Conservation (phyloP, 1,139 yeast genomes). For the Suhomyces kunorum region DNA sequence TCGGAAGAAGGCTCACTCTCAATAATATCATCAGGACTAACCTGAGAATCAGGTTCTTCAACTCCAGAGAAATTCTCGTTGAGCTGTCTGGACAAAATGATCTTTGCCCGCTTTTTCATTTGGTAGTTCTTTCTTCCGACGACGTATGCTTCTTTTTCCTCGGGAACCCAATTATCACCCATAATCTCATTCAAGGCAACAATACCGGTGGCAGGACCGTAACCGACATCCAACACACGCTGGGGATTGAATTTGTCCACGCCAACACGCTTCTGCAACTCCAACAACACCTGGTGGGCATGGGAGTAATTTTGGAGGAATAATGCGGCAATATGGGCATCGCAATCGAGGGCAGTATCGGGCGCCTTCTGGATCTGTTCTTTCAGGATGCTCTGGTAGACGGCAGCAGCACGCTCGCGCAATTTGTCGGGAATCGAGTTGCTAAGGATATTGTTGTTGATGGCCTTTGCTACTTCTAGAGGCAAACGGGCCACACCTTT, state of each 20-base stretch:
- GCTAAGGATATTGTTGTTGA: constrained; percentile 59
- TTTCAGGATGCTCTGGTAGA: constrained; percentile 51
- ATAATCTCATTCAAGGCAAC: constrained; percentile 81
- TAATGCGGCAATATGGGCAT: constrained; percentile 80
- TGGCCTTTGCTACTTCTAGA: constrained; percentile 50
- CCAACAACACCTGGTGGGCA: constrained; percentile 63
- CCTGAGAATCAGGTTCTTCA: constrained; percentile 19
- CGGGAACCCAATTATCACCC: constrained; percentile 64
- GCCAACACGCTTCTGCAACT: constrained; percentile 58
- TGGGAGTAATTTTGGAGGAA: constrained; percentile 85
- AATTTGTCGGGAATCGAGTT: constrained; percentile 56
- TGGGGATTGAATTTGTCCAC: constrained; percentile 58
- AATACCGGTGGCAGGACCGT: constrained; percentile 93
- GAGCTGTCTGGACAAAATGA: constrained; percentile 68
- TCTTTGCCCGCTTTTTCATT: constrained; percentile 80
- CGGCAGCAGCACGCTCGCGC: constrained; percentile 54
- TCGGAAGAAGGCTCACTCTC: constrained; percentile 10
- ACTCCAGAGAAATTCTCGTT: constrained; percentile 43
- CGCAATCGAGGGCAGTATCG: constrained; percentile 62
- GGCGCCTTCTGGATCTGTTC: constrained; percentile 56
- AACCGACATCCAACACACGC: constrained; percentile 75
- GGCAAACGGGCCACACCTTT: constrained; percentile 52
- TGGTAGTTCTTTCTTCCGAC: constrained; percentile 60
- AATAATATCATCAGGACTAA: constrained; percentile 1
- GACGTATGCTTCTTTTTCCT: constrained; percentile 68